Evolutionary conservation across 331 rosid species (phyloP).

Genomic region (Stylosanthes scabra): DNA sequence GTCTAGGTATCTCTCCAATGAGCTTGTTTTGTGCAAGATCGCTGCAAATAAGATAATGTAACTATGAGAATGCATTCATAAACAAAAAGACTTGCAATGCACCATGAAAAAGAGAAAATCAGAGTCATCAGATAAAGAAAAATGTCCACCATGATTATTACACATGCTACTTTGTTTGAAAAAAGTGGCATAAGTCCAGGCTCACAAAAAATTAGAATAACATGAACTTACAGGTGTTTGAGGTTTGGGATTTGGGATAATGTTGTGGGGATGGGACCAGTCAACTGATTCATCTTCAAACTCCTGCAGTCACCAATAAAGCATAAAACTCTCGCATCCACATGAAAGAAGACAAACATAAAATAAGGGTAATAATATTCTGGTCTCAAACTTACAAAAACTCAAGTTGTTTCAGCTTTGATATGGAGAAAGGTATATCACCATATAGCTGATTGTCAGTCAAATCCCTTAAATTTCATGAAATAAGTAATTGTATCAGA

Average conservation of each 20-base stretch:
- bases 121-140: background rate
- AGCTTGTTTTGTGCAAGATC: constrained; percentile 87
- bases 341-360: background rate
- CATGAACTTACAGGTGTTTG: constrained; percentile 66
- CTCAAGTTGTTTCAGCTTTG: constrained; percentile 85
- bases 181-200: background rate
- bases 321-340: background rate
- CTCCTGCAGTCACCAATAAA: constrained; percentile 51
- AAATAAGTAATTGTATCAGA: background rate
- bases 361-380: too few species aligned
- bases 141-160: background rate
- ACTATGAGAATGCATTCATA: background rate
- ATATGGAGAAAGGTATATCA: constrained; percentile 81
- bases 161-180: too few species aligned
- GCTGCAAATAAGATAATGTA: constrained; percentile 37
- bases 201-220: background rate
- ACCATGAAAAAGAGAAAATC: background rate
- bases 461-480: constrained; percentile 61
- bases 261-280: constrained; percentile 89
- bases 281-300: constrained; percentile 76
- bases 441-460: constrained; percentile 78
- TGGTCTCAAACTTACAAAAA: constrained; percentile 59
- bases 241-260: constrained; percentile 86
- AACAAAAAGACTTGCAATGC: background rate
- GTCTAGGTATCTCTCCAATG: constrained; percentile 83